A percentile compares a stretch with the other conserved stretches of the same genome.
These are phyloP conservation scores for Shiraia sp. DNA, from an alignment of 2,329 filamentous ascomycete species.

Conservation along the genomic window DNA sequence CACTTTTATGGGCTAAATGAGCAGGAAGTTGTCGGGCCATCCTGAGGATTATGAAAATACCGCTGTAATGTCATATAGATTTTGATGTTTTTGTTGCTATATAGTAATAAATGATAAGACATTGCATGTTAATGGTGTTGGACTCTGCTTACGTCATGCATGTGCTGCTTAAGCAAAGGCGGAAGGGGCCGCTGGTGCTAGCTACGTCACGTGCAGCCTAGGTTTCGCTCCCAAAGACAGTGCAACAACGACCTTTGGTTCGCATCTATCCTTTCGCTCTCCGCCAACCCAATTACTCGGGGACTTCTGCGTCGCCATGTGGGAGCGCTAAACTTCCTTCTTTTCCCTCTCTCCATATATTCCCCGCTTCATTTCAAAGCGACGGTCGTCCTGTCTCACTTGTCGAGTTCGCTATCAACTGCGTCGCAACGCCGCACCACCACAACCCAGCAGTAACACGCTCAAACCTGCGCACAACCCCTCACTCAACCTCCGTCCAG, in stretches of 20 bases:
- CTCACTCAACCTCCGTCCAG: conserved; percentile 6
- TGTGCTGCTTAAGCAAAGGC: neutral
- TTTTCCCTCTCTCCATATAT: conserved; percentile 15
- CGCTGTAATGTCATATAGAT: no score
- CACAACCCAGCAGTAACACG: conserved; percentile 24
- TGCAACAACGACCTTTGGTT: conserved; percentile 12
- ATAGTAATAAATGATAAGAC: no score
- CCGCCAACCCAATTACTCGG: conserved; percentile 9
- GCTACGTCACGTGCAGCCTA: conserved; percentile 19
- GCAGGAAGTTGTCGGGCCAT: conserved; percentile 20
- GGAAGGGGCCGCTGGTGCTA: conserved; percentile 4
- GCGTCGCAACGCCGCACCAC: no score
- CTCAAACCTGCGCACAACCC: conserved; percentile 17
- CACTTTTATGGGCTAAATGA: conserved; percentile 32
- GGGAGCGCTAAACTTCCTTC: conserved; percentile 25
- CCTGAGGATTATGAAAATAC: no score
- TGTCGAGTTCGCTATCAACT: neutral
- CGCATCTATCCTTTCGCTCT: conserved; percentile 18
- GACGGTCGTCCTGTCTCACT: conserved; percentile 9
- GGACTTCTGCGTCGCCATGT: conserved; percentile 36
- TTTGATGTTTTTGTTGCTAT: no score
- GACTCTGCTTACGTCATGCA: no score
- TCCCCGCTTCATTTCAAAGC: conserved; percentile 18
- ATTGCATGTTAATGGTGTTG: no score
- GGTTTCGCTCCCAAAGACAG: conserved; percentile 18